Conservation (phyloP, 2,329 filamentous ascomycete genomes). For the Trichoderma pleuroti region DNA sequence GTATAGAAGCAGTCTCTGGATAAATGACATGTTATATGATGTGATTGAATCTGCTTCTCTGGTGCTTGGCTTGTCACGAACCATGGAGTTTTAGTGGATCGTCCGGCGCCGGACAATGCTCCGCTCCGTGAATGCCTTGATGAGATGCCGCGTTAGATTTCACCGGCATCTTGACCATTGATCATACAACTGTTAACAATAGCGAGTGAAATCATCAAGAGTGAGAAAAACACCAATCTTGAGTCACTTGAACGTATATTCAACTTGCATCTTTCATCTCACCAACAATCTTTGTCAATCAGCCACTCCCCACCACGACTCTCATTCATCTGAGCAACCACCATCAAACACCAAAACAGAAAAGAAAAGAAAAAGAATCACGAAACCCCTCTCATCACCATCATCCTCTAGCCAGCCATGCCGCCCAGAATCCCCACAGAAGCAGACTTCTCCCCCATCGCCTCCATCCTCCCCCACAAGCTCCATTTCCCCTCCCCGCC, state of each 20-base stretch:
- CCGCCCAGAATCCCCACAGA: conserved; percentile 49
- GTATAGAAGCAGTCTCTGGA: conserved; percentile 4
- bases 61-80: background rate
- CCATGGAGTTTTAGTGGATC: background rate
- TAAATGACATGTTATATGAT: background rate
- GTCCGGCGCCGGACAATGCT: conserved; percentile 13
- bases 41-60: background rate
- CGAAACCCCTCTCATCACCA: background rate
- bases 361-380: background rate
- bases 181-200: background rate
- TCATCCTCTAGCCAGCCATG: conserved; percentile 28
- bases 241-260: background rate
- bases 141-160: background rate
- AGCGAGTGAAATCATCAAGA: background rate
- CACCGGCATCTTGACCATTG: background rate
- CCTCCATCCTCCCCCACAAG: conserved; percentile 40
- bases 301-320: background rate
- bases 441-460: conserved; percentile 47
- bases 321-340: background rate
- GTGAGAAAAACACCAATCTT: background rate
- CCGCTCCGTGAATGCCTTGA: conserved; percentile 1
- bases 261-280: background rate
- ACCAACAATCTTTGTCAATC: background rate
- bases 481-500: conserved; percentile 49
- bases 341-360: background rate